Conservation (phyloP, 1,139 yeast species). For the Yamadazyma siamensis region DNA sequence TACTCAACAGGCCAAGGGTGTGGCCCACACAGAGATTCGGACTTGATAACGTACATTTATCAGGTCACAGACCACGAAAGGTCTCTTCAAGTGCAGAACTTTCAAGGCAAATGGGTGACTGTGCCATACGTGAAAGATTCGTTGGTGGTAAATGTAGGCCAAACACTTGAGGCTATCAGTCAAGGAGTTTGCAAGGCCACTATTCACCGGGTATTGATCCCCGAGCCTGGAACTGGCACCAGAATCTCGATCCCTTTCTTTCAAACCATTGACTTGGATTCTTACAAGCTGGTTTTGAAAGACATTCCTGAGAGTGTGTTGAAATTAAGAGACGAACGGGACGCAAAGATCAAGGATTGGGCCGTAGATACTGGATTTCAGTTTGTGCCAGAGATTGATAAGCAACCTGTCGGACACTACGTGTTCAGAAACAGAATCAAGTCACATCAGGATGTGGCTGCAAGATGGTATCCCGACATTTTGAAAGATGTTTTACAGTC, state of each 20-base stretch:
- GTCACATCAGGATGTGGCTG: constrained; percentile 66
- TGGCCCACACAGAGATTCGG: constrained; percentile 74
- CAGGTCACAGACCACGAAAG: constrained; percentile 49
- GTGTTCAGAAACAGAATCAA: constrained; percentile 63
- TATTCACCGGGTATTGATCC: constrained; percentile 60
- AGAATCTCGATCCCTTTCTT: constrained; percentile 54
- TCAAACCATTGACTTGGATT: constrained; percentile 49
- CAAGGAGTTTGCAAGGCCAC: constrained; percentile 62
- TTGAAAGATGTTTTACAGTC: constrained; percentile 26
- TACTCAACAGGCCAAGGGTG: constrained; percentile 57
- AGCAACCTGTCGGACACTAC: constrained; percentile 54
- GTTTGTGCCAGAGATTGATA: constrained; percentile 39
- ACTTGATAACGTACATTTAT: constrained; percentile 55
- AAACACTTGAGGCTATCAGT: constrained; percentile 52
- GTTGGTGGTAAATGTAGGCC: constrained; percentile 53
- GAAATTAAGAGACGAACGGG: constrained; percentile 32
- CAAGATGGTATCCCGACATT: constrained; percentile 58
- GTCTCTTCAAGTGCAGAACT: constrained; percentile 62
- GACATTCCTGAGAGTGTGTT: constrained; percentile 32
- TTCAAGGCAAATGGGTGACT: constrained; percentile 61
- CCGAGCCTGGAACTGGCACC: constrained; percentile 50
- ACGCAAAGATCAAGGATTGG: constrained; percentile 34
- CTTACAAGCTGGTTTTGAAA: constrained; percentile 31
- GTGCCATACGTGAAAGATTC: constrained; percentile 43
- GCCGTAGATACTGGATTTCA: constrained; percentile 51